Percentiles rank a stretch among this genome's conserved stretches.
Evolutionary conservation across 371 early-diverging fungal genomes (phyloP).

Genomic region (Syncephalis plumigaleata): DNA sequence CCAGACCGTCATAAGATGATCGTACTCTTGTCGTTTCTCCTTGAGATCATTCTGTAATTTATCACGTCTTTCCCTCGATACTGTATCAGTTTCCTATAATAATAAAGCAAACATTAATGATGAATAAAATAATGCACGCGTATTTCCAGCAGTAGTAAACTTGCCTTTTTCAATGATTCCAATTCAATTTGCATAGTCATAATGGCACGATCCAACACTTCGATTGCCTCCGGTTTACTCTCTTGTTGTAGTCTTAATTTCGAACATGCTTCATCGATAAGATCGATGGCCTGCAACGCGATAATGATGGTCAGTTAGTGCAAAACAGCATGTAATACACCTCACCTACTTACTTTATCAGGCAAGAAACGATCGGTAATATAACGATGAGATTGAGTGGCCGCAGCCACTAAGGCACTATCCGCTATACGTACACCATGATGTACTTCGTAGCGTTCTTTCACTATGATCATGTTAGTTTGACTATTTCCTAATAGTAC

Average conservation of each 20-base stretch:
- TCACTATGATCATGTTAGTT: slow-evolving; percentile 17
- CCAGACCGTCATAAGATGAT: slow-evolving; percentile 47
- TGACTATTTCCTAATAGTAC: no score
- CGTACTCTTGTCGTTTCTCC: slow-evolving; percentile 40
- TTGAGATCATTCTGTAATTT: slow-evolving; percentile 41
- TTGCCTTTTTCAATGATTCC: slow-evolving; percentile 39
- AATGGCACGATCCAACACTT: slow-evolving; percentile 51
- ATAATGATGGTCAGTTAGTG: no score
- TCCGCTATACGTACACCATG: slow-evolving; percentile 78
- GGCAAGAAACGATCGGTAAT: slow-evolving; percentile 56
- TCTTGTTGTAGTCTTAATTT: slow-evolving; percentile 65
- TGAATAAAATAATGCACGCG: no score
- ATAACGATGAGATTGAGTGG: slow-evolving; percentile 58
- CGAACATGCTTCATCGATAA: slow-evolving; percentile 80
- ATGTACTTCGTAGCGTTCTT: slow-evolving; percentile 69
- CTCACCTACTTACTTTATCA: slow-evolving; percentile 17
- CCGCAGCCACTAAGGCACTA: slow-evolving; percentile 65
- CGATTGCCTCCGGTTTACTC: slow-evolving; percentile 62
- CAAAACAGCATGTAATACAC: slow-evolving; percentile 22
- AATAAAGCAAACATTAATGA: no score
- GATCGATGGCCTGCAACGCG: slow-evolving; percentile 54
- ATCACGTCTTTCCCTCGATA: slow-evolving; percentile 48
- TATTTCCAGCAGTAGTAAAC: no score
- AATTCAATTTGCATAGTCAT: slow-evolving; percentile 59
- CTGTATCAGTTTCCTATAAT: slow-evolving; percentile 36